These are phyloP conservation scores for Trichoderma simmonsii DNA, from an alignment of 2,329 filamentous ascomycete genomes.

Conservation along the genomic window DNA sequence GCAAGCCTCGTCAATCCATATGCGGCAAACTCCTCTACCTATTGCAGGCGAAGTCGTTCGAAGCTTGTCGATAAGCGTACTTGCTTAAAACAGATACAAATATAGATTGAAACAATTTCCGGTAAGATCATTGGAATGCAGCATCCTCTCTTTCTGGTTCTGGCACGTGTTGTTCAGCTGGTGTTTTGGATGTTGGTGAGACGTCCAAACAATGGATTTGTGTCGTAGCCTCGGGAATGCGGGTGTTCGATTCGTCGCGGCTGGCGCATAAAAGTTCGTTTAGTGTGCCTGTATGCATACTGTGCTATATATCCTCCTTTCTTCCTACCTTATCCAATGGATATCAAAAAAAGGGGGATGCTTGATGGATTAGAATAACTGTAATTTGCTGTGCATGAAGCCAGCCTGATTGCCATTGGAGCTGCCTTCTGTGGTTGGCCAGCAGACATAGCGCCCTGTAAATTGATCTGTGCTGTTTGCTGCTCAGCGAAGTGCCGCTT, in stretches of 20 bases:
- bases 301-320: background rate
- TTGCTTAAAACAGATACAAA: background rate
- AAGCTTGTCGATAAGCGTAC: background rate
- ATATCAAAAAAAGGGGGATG: background rate
- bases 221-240: background rate
- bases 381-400: background rate
- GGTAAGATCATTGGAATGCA: constrained; percentile 1
- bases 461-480: background rate
- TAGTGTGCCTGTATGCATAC: background rate
- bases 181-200: background rate
- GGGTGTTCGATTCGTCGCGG: background rate
- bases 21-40: background rate
- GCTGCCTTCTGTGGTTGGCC: background rate
- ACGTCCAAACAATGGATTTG: background rate
- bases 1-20: background rate
- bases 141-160: background rate
- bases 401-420: background rate
- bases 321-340: background rate
- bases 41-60: background rate
- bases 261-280: background rate
- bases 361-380: background rate
- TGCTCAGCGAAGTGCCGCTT: background rate
- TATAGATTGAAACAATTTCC: background rate
- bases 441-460: background rate
- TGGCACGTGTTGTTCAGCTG: background rate